These are phyloP conservation scores for Alternaria conjuncta DNA, from an alignment of 2,329 filamentous ascomycete species.

Conservation along the genomic window DNA sequence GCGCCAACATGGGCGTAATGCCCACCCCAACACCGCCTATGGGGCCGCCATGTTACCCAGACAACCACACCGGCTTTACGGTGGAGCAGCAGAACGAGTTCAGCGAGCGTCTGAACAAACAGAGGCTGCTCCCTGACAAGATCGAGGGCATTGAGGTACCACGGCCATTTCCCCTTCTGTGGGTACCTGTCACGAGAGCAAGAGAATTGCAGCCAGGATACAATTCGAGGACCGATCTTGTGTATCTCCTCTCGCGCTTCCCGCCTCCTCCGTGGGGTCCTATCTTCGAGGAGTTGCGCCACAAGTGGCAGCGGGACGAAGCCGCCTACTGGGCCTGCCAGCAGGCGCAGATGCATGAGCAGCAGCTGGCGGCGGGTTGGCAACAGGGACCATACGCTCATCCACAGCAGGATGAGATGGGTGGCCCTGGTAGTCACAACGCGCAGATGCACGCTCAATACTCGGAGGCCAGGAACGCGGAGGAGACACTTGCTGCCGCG, in stretches of 20 bases:
- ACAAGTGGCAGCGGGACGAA: not conserved
- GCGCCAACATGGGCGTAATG: not conserved
- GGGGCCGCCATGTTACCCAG: not conserved
- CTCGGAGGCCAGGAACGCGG: not conserved
- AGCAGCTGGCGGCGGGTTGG: not conserved
- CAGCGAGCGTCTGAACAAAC: not conserved
- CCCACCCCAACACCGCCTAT: not conserved
- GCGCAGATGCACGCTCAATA: not conserved
- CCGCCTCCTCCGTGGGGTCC: not conserved
- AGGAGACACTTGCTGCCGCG: not conserved
- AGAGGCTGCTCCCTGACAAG: not conserved
- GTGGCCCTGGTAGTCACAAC: not conserved
- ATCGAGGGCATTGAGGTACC: not conserved
- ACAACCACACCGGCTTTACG: not conserved
- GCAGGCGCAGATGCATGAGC: not conserved
- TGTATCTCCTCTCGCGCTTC: not conserved
- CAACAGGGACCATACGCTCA: not conserved
- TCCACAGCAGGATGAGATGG: not conserved
- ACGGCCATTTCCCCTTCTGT: not conserved
- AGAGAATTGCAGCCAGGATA: not conserved
- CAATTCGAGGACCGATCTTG: not conserved
- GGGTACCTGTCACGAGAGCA: not conserved
- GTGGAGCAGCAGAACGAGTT: not conserved
- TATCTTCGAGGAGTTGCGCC: not conserved
- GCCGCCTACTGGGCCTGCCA: not conserved